Base-by-base conservation (phyloP, 192 early-diverging fungal genomes). In the Spinellus fusiger region DNA sequence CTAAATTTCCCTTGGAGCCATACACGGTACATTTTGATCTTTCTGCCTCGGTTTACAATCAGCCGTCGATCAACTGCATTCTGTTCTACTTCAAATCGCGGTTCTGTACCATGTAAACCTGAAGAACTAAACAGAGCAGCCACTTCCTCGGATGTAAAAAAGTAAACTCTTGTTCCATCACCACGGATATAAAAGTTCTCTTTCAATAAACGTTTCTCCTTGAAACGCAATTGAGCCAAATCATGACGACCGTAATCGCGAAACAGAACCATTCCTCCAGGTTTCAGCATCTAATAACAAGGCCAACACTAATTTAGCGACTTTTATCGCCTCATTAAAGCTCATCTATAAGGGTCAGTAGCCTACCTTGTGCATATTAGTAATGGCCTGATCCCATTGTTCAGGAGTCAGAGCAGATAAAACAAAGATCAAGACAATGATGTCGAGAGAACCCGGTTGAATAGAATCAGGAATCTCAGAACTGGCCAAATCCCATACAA, bases 201-300 rank as follows among this genome's bases (percentile, higher is more conserved):
- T 7, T 91, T 86, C 7, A 99, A 72, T 69, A 95, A 79, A 26
- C 94, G 81, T 37, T 89, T 90, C 18, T 88, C 77, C 69, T 98
- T 99, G 73, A 99, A 95, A 47, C 96, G 85, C 50, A 99, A 75
- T 73, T 99, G 98, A 15, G 95, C 93, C 68, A 96, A 80, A 71
- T 99, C 98, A 73, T 98, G 94, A n/a, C 95, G 76, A 15, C 92
- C 98, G 74, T 99, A 98, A 71, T 99, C 97, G 32, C 93, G 77
- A 70, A 95, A 92, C 56, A 95, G 68, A 5, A 98, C 77, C 22
- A 89, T 59, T 25, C 98, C 96, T 13, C 95, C 96, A 8, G 95
- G 93, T 62, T 93, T 94, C 18, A 99, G 52, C 48, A 85, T 66
- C 74, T 61, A 61, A 16, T 47, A 34, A 10, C 54, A 16, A 38